A percentile compares a stretch with the other conserved stretches of the same genome.
Evolutionary conservation across 1,284 basidiomycete genomes (phyloP).

Genomic region (Austroboletus rostrupii): DNA sequence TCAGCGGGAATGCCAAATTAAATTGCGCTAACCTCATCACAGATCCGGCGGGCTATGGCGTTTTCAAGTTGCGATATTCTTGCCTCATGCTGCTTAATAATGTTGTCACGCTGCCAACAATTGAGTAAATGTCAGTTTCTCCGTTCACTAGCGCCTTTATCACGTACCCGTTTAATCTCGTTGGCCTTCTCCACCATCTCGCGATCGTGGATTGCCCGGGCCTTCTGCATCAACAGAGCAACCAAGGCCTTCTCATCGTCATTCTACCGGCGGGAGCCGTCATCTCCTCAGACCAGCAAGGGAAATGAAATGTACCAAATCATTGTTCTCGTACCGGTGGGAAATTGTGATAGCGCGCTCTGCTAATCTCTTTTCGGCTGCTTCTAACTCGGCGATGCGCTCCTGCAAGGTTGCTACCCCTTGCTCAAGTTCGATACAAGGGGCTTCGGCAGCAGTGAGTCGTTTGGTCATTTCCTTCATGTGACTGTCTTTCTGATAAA

Average conservation of each 20-base stretch:
- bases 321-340: slow-evolving; percentile 36
- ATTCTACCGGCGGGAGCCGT: slow-evolving; percentile 31
- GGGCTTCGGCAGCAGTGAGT: slow-evolving; percentile 20
- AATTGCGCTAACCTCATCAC: slow-evolving; percentile 32
- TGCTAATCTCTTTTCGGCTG: slow-evolving; percentile 22
- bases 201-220: slow-evolving; percentile 44
- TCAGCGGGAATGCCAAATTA: slow-evolving; percentile 13
- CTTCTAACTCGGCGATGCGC: slow-evolving; percentile 30
- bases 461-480: slow-evolving; percentile 21
- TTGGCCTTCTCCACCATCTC: slow-evolving; percentile 48
- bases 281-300: slow-evolving; percentile 7
- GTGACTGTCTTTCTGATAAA: slow-evolving; percentile 19
- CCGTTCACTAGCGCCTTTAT: not conserved
- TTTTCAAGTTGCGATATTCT: slow-evolving; percentile 41
- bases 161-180: slow-evolving; percentile 46
- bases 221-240: slow-evolving; percentile 37
- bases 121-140: slow-evolving; percentile 6
- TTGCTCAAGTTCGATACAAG: slow-evolving; percentile 17
- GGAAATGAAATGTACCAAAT: slow-evolving; percentile 35
- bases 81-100: slow-evolving; percentile 36
- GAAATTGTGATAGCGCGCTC: slow-evolving; percentile 29
- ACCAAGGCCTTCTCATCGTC: slow-evolving; percentile 47
- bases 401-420: slow-evolving; percentile 25
- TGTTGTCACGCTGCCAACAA: slow-evolving; percentile 40
- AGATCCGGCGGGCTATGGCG: slow-evolving; percentile 38